Evolutionary conservation across 2,329 filamentous ascomycete species (phyloP), one percentile per base, ranked within the genome.

Genomic region (Diaporthe sp.): DNA sequence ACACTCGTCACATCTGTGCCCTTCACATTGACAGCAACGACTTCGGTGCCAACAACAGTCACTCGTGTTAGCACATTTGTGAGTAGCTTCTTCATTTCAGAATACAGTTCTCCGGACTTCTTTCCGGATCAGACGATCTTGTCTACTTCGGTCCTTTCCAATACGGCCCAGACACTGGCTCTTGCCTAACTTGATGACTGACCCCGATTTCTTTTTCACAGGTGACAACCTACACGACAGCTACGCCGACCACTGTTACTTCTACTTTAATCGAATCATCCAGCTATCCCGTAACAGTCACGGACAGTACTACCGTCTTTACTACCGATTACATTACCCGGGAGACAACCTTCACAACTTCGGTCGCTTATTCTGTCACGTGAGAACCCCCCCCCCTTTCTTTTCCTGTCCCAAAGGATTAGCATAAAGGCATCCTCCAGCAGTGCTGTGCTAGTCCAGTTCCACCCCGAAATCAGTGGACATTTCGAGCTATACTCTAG

Each of bases 1-100:
- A 72, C 55, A 31, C 13, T 72, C 1, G 42, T 61, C 22, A 61
- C 57, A 25, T 62, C 55, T 53, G 57, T 72, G 57, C 69, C 69
- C 5, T 49, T 37, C 44, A 72, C 69, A n/a, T 55, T 51, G 39
- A 72, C 67, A 7, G 70, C 69, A 22, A 75, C 76, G 31, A 61
- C 42, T 22, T 49, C 42, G n/a, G 55, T 49, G 49, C 28, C 31
- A 12, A 69, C 65, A 22, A 69, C 65, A 19, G 22, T 53, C 6
- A 59, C 57, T 8, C 0, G 42, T 4, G 72, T 79, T 55, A 80
- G 77, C 75, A 79, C 78, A n/a, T 79, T 76, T 4, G 74, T 80
- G 22, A 51, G 62, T 37, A 15, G 15, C 19, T 13, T 4, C 17
- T 28, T n/a, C 12, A 9, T 65, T 34, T 12, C 3, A 37, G 2